Percentiles rank a stretch among this genome's conserved stretches.
Conservation (phyloP, 768 basidiomycete genomes). For the Amylocystis lapponica region DNA sequence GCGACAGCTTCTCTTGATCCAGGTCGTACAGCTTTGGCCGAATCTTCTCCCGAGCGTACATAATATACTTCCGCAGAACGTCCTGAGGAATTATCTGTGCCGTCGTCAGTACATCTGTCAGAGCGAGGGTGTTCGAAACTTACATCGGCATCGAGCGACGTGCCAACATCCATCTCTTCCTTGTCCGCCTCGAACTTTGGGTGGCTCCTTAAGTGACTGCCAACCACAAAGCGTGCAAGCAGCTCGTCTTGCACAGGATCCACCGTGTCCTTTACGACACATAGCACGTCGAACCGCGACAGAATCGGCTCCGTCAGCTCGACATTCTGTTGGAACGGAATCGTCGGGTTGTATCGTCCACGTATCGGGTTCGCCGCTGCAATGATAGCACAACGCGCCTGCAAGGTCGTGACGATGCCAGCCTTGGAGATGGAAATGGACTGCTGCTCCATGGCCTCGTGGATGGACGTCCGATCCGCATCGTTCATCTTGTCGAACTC, state of each 20-base stretch:
- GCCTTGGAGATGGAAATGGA: constrained; percentile 99
- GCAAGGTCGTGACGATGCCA: constrained; percentile 96
- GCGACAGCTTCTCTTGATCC: constrained; percentile 91
- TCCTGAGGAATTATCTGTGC: constrained; percentile 93
- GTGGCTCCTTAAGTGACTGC: constrained; percentile 90
- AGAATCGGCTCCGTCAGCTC: constrained; percentile 97
- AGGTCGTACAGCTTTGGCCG: constrained; percentile 90
- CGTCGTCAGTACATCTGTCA: neutral
- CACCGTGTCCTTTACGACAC: constrained; percentile 96
- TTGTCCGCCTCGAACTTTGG: constrained; percentile 82
- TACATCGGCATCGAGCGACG: constrained; percentile 86
- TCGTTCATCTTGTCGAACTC: constrained; percentile 99
- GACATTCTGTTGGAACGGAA: constrained; percentile 97
- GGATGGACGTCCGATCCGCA: constrained; percentile 93
- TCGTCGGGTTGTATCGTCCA: constrained; percentile 96
- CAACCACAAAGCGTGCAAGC: constrained; percentile 95
- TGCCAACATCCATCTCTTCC: constrained; percentile 94
- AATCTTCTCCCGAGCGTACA: constrained; percentile 94
- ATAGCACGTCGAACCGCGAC: constrained; percentile 96
- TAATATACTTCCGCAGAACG: constrained; percentile 93
- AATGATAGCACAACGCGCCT: constrained; percentile 95
- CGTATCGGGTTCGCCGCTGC: constrained; percentile 98
- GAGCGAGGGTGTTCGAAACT: constrained; percentile 23
- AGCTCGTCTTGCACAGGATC: constrained; percentile 97
- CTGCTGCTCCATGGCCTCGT: constrained; percentile 99